Conservation (phyloP, 306 rosid species). For the Acacia acuminata region DNA sequence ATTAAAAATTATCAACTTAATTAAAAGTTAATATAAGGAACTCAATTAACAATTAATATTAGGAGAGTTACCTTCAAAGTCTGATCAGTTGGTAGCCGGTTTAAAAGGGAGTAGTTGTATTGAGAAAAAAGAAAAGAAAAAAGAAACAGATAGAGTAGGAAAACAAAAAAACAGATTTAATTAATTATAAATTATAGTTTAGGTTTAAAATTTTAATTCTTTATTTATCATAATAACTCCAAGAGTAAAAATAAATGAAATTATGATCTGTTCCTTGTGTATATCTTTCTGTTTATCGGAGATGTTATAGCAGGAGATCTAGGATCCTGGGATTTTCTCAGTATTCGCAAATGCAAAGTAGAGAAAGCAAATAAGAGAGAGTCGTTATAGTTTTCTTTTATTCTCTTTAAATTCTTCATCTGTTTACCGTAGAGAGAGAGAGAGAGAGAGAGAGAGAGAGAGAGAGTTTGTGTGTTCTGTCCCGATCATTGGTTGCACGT, state of each 20-base stretch:
- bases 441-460: neutral
- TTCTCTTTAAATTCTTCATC: constrained; percentile 12
- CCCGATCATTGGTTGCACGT: constrained; percentile 63
- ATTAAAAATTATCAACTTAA: neutral
- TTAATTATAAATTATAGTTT: neutral
- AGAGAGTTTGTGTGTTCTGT: constrained; percentile 36
- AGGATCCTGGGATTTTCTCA: constrained; percentile 33
- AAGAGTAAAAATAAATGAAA: neutral
- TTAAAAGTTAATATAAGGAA: neutral
- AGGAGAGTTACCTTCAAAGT: neutral
- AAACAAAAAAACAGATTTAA: too few relatives aligned
- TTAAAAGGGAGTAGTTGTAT: neutral
- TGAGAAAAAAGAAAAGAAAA: too few relatives aligned
- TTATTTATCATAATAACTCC: neutral
- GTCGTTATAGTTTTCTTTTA: neutral
- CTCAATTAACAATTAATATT: neutral
- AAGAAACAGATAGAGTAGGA: neutral
- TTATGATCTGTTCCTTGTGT: neutral
- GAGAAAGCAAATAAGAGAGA: neutral
- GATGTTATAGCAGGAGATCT: constrained; percentile 40
- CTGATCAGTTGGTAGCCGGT: neutral
- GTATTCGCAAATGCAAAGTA: neutral
- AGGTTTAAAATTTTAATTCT: neutral
- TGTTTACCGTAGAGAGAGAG: constrained; percentile 25
- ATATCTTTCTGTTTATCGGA: constrained; percentile 24